Conservation (phyloP, 371 early-diverging fungal genomes). For the Haplosporangium sp. region DNA sequence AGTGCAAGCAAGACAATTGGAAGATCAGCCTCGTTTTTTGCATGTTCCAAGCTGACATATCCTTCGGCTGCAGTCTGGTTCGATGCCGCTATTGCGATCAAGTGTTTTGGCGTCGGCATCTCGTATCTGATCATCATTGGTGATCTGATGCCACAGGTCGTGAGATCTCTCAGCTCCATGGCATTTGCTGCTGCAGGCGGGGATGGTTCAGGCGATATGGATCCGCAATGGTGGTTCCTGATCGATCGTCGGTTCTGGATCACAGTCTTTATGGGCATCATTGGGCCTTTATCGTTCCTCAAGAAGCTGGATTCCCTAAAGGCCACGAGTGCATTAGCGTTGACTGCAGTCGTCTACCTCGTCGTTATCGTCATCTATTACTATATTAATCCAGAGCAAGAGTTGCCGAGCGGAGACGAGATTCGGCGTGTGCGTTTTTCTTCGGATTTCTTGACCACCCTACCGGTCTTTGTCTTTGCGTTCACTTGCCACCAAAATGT, state of each 20-base stretch:
- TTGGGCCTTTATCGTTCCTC: constrained; percentile 87
- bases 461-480: constrained; percentile 99
- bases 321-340: constrained; percentile 93
- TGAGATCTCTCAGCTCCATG: constrained; percentile 39
- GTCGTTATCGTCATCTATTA: constrained; percentile 87
- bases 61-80: constrained; percentile 92
- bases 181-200: constrained; percentile 38
- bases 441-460: constrained; percentile 77
- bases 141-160: constrained; percentile 90
- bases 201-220: constrained; percentile 39
- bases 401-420: constrained; percentile 59
- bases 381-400: constrained; percentile 68
- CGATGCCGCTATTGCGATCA: constrained; percentile 97
- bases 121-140: constrained; percentile 99
- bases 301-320: constrained; percentile 92
- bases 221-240: constrained; percentile 50
- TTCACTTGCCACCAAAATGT: constrained; percentile 97
- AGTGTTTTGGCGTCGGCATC: constrained; percentile 99
- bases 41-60: constrained; percentile 91
- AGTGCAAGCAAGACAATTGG: constrained; percentile 79
- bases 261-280: constrained; percentile 74
- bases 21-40: constrained; percentile 89
- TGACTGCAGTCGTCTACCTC: constrained; percentile 92
- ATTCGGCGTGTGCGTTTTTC: constrained; percentile 65
- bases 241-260: constrained; percentile 88